Conservation (phyloP, 768 basidiomycete genomes). For the Rhizopogon sp. region DNA sequence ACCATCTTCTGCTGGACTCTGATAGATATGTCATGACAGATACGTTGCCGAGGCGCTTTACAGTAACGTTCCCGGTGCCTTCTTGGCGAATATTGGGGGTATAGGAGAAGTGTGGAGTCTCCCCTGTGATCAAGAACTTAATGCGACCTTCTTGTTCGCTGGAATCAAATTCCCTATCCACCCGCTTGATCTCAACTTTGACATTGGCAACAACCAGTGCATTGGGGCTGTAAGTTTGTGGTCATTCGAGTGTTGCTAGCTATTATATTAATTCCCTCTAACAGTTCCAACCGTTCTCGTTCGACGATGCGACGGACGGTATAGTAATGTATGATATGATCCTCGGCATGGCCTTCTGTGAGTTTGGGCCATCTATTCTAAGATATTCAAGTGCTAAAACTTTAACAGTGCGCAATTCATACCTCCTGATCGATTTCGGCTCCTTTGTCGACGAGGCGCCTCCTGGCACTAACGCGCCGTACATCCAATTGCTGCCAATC, state of each 20-base stretch:
- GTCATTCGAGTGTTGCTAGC: neutral
- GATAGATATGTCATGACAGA: constrained; percentile 26
- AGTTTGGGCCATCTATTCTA: constrained; percentile 17
- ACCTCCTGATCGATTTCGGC: constrained; percentile 60
- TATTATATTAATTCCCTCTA: neutral
- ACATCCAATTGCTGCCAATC: constrained; percentile 56
- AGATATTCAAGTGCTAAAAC: neutral
- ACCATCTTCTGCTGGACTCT: constrained; percentile 10
- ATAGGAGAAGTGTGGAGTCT: constrained; percentile 52
- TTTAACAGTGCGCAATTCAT: constrained; percentile 57
- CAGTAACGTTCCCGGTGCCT: constrained; percentile 46
- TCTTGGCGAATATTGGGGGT: constrained; percentile 32
- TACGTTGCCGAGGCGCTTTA: constrained; percentile 59
- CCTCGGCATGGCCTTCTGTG: constrained; percentile 70
- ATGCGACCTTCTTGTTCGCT: constrained; percentile 59
- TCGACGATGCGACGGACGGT: constrained; percentile 28
- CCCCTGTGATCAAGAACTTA: constrained; percentile 60
- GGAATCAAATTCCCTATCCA: constrained; percentile 57
- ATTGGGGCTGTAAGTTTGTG: constrained; percentile 38
- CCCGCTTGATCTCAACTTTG: constrained; percentile 53
- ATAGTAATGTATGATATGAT: constrained; percentile 49
- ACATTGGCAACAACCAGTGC: constrained; percentile 22
- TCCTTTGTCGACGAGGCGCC: constrained; percentile 46
- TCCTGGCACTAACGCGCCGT: constrained; percentile 39
- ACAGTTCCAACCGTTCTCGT: constrained; percentile 68